These are phyloP conservation scores for Hypoxylon sp. DNA, from an alignment of 2,329 filamentous ascomycete species.

Conservation along the genomic window DNA sequence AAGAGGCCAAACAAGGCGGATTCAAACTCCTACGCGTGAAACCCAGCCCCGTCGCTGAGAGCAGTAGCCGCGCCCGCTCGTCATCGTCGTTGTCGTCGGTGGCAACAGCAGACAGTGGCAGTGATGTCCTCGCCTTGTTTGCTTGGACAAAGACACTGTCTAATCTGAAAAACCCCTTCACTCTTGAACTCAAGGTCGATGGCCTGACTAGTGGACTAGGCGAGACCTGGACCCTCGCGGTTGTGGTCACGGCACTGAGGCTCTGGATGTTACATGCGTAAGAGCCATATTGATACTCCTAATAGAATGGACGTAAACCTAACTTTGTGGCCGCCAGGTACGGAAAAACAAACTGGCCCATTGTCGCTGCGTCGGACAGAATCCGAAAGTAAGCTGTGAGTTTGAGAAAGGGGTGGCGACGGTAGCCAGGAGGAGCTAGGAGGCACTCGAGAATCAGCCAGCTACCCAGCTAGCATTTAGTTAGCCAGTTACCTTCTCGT, in stretches of 20 bases:
- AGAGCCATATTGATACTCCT: not conserved
- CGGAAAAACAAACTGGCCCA: not conserved
- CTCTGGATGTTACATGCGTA: constrained; percentile 23
- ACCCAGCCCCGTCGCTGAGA: not conserved
- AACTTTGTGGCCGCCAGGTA: not conserved
- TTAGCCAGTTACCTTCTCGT: not conserved
- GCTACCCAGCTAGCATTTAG: too few relatives aligned
- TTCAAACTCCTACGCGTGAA: constrained; percentile 22
- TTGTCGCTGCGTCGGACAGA: not conserved
- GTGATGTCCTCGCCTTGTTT: constrained; percentile 24
- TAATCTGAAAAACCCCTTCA: constrained; percentile 28
- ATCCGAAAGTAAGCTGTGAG: not conserved
- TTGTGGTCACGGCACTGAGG: constrained; percentile 28
- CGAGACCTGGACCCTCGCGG: constrained; percentile 28
- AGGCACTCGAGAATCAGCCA: not conserved
- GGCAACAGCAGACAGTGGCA: not conserved
- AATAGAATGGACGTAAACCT: not conserved
- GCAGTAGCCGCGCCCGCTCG: constrained; percentile 5
- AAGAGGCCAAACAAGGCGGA: constrained; percentile 25
- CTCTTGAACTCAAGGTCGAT: constrained; percentile 19
- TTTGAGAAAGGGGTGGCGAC: not conserved
- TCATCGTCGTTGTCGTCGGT: not conserved
- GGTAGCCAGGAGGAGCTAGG: not conserved
- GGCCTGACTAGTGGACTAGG: constrained; percentile 10
- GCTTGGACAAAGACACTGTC: constrained; percentile 30